Evolutionary conservation across 768 basidiomycete species (phyloP).

Genomic region (Tylopilus cervinicoccineus): DNA sequence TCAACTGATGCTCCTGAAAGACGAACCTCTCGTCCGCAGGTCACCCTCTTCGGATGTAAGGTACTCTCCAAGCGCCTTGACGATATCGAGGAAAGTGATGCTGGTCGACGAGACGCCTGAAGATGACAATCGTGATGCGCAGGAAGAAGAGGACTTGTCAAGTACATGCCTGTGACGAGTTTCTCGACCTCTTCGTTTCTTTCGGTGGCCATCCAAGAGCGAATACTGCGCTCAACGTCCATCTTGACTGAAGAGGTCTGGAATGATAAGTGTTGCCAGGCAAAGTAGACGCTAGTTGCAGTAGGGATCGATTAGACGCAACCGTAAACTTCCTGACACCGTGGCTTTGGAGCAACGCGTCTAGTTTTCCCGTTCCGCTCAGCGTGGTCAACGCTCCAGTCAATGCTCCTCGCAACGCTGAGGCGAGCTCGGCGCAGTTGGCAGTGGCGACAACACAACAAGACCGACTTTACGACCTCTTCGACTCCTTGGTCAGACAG

Average conservation of each 20-base stretch:
- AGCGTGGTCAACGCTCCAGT: neutral
- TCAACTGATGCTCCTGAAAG: neutral
- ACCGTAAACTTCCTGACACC: too few species aligned
- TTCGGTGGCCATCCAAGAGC: constrained; percentile 69
- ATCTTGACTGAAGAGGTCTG: constrained; percentile 20
- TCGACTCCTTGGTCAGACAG: constrained; percentile 11
- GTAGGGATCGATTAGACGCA: constrained; percentile 12
- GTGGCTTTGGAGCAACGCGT: constrained; percentile 3
- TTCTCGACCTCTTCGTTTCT: constrained; percentile 56
- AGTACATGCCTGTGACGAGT: constrained; percentile 53
- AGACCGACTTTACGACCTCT: constrained; percentile 24
- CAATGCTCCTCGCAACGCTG: constrained; percentile 23
- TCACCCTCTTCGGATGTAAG: constrained; percentile 83
- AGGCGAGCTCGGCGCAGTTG: constrained; percentile 15
- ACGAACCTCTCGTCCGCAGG: constrained; percentile 72
- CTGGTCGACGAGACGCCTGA: constrained; percentile 52
- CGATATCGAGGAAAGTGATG: constrained; percentile 66
- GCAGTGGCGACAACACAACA: constrained; percentile 22
- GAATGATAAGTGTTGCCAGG: neutral
- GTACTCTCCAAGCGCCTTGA: constrained; percentile 84
- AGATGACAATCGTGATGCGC: constrained; percentile 1
- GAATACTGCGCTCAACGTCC: constrained; percentile 53
- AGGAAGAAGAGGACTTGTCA: neutral
- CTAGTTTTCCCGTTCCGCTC: constrained; percentile 7
- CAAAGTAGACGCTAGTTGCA: neutral